Evolutionary conservation across 2,329 filamentous ascomycete genomes (phyloP).

Genomic region (Epichloe coenophiala): DNA sequence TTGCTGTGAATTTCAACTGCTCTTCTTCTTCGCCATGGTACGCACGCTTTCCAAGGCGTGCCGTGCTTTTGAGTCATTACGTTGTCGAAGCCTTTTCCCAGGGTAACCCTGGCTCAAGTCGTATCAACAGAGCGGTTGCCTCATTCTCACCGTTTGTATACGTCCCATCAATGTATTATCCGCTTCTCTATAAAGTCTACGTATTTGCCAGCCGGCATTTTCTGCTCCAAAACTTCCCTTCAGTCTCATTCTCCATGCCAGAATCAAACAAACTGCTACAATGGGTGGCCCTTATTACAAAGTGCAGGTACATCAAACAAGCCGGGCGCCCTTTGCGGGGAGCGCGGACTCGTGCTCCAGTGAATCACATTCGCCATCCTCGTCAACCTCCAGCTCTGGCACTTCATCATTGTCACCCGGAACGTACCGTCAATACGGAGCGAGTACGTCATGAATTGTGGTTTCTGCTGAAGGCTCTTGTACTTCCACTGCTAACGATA

Average conservation of each 20-base stretch:
- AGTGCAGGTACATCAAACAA: conserved; percentile 21
- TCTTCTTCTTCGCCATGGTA: not conserved
- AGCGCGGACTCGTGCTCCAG: conserved; percentile 12
- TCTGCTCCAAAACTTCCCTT: not conserved
- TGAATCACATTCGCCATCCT: conserved; percentile 11
- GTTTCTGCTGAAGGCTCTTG: not conserved
- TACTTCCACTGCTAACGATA: not conserved
- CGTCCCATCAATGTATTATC: not conserved
- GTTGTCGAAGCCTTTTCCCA: not conserved
- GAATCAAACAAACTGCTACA: conserved; percentile 1
- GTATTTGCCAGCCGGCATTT: not conserved
- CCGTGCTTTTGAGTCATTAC: conserved; percentile 3
- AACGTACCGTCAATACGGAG: conserved; percentile 19
- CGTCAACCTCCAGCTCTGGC: conserved; percentile 7
- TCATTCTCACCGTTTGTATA: not conserved
- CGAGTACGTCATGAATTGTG: conserved; percentile 13
- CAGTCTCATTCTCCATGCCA: not conserved
- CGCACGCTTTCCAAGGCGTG: not conserved
- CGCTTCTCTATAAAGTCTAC: not conserved
- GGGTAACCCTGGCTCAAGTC: not conserved
- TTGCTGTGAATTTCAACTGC: not conserved
- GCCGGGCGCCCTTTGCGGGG: conserved; percentile 15
- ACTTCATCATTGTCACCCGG: conserved; percentile 16
- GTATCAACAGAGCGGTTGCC: not conserved
- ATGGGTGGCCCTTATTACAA: conserved; percentile 16